phyloP scores from a whole-genome alignment of 2,329 filamentous ascomycete genomes.

The Colletotrichum sp. region DNA sequence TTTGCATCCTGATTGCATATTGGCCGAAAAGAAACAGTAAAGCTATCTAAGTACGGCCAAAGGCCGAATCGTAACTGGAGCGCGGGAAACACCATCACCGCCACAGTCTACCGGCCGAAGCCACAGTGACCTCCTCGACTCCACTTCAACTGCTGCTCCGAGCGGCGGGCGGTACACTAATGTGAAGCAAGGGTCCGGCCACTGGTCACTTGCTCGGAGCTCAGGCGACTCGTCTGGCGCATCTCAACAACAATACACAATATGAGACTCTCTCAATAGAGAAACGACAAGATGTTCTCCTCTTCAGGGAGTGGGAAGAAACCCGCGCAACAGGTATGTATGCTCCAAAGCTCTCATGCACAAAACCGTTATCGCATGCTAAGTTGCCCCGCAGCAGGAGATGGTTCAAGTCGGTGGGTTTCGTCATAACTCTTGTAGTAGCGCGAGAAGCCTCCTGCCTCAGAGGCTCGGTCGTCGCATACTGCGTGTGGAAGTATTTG shows the following conservation, averaged over 20 bases:
- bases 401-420: conserved; percentile 98
- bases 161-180: conserved; percentile 19
- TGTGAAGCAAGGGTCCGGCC: conserved; percentile 21
- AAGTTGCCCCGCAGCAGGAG: conserved; percentile 69
- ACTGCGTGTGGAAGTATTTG: background rate
- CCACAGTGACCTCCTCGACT: conserved; percentile 21
- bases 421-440: conserved; percentile 4
- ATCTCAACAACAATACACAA: conserved; percentile 18
- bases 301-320: conserved; percentile 73
- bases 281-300: conserved; percentile 61
- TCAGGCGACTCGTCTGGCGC: conserved; percentile 20
- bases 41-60: background rate
- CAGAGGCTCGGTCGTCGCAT: background rate
- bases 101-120: background rate
- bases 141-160: conserved; percentile 20
- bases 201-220: conserved; percentile 21
- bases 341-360: conserved; percentile 2
- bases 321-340: conserved; percentile 71
- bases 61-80: background rate
- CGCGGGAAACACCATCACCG: background rate
- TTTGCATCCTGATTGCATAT: background rate
- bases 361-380: conserved; percentile 27
- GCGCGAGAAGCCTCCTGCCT: background rate
- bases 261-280: conserved; percentile 20
- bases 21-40: background rate